These are phyloP conservation scores for Candida orba DNA, from an alignment of 805 yeast species.

Conservation along the genomic window DNA sequence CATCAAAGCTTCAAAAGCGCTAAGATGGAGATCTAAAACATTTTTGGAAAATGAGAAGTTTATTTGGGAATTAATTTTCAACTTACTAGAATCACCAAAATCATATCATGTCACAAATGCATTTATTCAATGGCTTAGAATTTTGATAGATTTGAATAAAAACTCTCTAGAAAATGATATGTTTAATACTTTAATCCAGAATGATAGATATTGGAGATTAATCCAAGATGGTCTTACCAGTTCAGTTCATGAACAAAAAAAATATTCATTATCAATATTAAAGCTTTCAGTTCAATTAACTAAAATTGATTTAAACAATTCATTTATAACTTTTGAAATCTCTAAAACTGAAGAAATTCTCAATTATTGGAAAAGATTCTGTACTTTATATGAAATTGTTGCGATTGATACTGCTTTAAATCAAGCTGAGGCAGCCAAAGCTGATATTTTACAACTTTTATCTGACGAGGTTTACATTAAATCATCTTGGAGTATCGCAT, in stretches of 20 bases:
- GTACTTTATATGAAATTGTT: conserved; percentile 70
- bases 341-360: conserved; percentile 24
- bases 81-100: conserved; percentile 25
- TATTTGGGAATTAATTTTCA: conserved; percentile 42
- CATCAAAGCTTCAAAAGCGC: conserved; percentile 29
- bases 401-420: conserved; percentile 83
- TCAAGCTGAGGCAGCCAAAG: conserved; percentile 71
- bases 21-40: conserved; percentile 45
- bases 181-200: conserved; percentile 4
- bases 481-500: conserved; percentile 63
- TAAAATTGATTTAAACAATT: conserved; percentile 25
- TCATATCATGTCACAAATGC: conserved; percentile 34
- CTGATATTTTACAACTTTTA: conserved; percentile 52
- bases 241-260: conserved; percentile 57
- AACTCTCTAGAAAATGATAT: background rate
- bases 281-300: conserved; percentile 50
- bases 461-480: conserved; percentile 45
- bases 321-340: conserved; percentile 14
- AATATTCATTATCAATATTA: conserved; percentile 58
- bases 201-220: conserved; percentile 44
- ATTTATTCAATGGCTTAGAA: conserved; percentile 50
- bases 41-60: conserved; percentile 17
- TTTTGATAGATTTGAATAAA: conserved; percentile 27
- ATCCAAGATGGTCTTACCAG: conserved; percentile 52
- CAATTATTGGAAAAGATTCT: conserved; percentile 62